A percentile compares a stretch with the other conserved stretches of the same genome.
phyloP scores from a whole-genome alignment of 2,329 filamentous ascomycete species.

The Fusarium udum region DNA sequence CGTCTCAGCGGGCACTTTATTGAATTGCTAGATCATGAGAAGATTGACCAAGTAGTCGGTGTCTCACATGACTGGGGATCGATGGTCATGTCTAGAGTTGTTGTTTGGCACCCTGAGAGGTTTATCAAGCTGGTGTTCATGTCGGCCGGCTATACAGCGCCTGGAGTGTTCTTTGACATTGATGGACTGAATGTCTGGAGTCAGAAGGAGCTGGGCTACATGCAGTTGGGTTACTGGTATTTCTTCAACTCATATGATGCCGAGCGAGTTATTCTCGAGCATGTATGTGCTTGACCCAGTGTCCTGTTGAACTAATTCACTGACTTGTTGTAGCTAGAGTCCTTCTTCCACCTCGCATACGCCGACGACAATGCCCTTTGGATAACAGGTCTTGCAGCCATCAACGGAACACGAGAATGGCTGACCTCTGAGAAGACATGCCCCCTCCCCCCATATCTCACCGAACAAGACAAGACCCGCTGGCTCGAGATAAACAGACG shows the following conservation, averaged over 20 bases:
- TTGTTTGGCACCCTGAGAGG: slow-evolving; percentile 21
- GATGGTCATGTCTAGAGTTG: slow-evolving; percentile 14
- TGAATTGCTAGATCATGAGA: slow-evolving; percentile 27
- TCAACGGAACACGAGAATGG: slow-evolving; percentile 25
- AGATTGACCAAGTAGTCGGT: slow-evolving; percentile 10
- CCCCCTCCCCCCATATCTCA: slow-evolving; percentile 10
- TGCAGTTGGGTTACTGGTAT: slow-evolving; percentile 34
- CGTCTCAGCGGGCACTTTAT: slow-evolving; percentile 9
- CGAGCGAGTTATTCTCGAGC: neutral
- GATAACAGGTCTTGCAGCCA: slow-evolving; percentile 9
- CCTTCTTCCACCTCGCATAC: slow-evolving; percentile 31
- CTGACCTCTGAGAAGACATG: slow-evolving; percentile 6
- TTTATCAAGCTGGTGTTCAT: slow-evolving; percentile 18
- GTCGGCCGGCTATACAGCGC: slow-evolving; percentile 13
- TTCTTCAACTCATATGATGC: slow-evolving; percentile 35
- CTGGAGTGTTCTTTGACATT: slow-evolving; percentile 17
- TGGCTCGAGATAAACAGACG: slow-evolving; percentile 12
- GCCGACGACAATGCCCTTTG: slow-evolving; percentile 8
- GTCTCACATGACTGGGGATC: slow-evolving; percentile 34
- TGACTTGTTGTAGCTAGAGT: slow-evolving; percentile 23
- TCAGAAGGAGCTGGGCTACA: slow-evolving; percentile 16
- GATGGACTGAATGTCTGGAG: slow-evolving; percentile 20
- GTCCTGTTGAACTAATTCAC: fast-evolving
- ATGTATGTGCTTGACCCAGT: neutral
- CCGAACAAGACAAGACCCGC: slow-evolving; percentile 12